These are phyloP conservation scores for Dioscorea cayenensis DNA, from an alignment of 116 monocot species.

Conservation along the genomic window DNA sequence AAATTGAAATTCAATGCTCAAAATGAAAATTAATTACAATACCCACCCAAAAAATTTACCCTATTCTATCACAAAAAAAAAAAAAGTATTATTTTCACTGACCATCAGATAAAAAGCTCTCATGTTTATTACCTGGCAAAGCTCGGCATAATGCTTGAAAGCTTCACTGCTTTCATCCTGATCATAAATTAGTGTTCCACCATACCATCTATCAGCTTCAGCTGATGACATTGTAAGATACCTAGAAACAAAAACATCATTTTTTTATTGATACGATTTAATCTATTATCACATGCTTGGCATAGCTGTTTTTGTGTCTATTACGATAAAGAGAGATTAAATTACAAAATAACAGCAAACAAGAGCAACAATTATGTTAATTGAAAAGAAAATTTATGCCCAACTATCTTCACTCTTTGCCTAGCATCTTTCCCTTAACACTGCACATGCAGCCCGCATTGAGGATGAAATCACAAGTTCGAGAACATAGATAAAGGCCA, in stretches of 20 bases:
- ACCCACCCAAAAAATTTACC: too few relatives aligned
- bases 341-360: conserved; percentile 9
- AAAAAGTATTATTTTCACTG: background rate
- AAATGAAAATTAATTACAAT: too few relatives aligned
- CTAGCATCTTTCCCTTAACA: background rate
- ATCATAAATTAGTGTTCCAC: conserved; percentile 62
- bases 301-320: background rate
- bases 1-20: too few relatives aligned
- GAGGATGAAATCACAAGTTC: too few relatives aligned
- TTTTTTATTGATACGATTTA: background rate
- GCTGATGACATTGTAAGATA: background rate
- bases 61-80: background rate
- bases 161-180: conserved; percentile 67
- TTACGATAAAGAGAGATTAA: background rate
- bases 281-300: background rate
- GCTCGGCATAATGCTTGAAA: conserved; percentile 78
- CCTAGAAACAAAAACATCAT: background rate
- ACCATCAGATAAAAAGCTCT: background rate
- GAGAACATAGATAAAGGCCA: too few relatives aligned
- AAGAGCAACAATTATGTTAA: background rate
- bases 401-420: background rate
- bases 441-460: background rate
- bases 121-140: conserved; percentile 51
- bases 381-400: background rate
- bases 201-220: conserved; percentile 61